Percentiles rank a stretch among this genome's conserved stretches.
Evolutionary conservation across 306 rosid species (phyloP).

Genomic region (Luffa acutangula): DNA sequence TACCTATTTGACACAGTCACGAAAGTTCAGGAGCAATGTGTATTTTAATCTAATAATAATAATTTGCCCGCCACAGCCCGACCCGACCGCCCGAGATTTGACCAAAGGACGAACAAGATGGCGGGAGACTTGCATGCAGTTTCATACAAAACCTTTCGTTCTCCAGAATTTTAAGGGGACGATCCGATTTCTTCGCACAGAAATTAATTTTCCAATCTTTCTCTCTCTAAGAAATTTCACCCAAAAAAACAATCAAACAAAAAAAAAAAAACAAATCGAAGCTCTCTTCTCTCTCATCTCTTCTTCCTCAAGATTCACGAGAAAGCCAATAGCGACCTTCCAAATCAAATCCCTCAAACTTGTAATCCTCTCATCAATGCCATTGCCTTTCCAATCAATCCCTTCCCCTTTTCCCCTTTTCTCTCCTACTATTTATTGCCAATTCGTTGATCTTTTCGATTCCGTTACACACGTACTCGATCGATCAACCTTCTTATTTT

Average conservation of each 20-base stretch:
- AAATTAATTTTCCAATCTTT: neutral
- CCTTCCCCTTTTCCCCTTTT: neutral
- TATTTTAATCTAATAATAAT: no score
- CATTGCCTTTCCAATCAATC: neutral
- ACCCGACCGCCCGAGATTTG: neutral
- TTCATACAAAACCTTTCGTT: neutral
- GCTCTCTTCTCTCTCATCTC: neutral
- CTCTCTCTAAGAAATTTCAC: neutral
- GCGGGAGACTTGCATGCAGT: neutral
- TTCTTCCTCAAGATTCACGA: neutral
- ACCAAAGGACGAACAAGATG: neutral
- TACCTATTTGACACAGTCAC: no score
- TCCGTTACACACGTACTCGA: neutral
- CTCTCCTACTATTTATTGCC: neutral
- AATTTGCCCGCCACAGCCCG: no score
- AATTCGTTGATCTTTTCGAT: neutral
- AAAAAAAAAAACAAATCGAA: neutral
- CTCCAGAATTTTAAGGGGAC: neutral
- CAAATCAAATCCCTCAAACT: neutral
- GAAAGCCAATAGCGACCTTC: conserved; percentile 1
- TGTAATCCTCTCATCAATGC: conserved; percentile 7
- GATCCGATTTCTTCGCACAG: conserved; percentile 6
- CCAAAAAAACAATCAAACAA: neutral
- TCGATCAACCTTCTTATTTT: neutral
- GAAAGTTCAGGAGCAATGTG: no score